phyloP scores from a whole-genome alignment of 176 grass and related monocot species.

The Canna indica region DNA sequence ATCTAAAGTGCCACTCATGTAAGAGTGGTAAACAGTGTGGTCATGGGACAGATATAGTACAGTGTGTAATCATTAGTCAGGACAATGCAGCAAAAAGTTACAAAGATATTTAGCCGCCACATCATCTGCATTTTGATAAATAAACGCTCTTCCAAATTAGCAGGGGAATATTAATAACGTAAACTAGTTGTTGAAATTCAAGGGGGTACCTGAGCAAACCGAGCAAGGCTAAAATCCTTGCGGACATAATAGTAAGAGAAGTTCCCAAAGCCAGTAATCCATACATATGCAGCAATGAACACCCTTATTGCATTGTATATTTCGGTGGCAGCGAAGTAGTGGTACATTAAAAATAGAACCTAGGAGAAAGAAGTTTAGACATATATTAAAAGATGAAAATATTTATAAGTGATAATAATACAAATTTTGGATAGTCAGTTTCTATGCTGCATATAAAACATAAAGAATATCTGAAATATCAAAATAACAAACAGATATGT shows the following conservation, averaged over 20 bases:
- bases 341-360: slow-evolving; percentile 19
- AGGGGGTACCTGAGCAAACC: slow-evolving; percentile 12
- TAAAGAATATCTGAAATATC: no score
- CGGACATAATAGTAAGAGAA: slow-evolving; percentile 22
- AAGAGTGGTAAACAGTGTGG: slow-evolving; percentile 23
- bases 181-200: neutral
- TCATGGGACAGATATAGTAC: slow-evolving; percentile 21
- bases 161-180: neutral
- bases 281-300: slow-evolving; percentile 19
- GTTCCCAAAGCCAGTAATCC: slow-evolving; percentile 22
- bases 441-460: no score
- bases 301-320: slow-evolving; percentile 23
- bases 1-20: slow-evolving; percentile 23
- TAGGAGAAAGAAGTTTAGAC: neutral
- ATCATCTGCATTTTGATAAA: slow-evolving; percentile 10
- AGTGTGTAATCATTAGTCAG: slow-evolving; percentile 18
- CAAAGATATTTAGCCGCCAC: slow-evolving; percentile 22
- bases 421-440: no score
- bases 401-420: no score
- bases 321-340: slow-evolving; percentile 21
- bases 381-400: neutral
- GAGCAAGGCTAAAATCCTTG: slow-evolving; percentile 20
- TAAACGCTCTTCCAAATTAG: neutral
- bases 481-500: no score
- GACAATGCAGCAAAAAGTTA: slow-evolving; percentile 18